These are phyloP conservation scores for Coemansia sp. DNA, from an alignment of 192 early-diverging fungal species.

Conservation along the genomic window DNA sequence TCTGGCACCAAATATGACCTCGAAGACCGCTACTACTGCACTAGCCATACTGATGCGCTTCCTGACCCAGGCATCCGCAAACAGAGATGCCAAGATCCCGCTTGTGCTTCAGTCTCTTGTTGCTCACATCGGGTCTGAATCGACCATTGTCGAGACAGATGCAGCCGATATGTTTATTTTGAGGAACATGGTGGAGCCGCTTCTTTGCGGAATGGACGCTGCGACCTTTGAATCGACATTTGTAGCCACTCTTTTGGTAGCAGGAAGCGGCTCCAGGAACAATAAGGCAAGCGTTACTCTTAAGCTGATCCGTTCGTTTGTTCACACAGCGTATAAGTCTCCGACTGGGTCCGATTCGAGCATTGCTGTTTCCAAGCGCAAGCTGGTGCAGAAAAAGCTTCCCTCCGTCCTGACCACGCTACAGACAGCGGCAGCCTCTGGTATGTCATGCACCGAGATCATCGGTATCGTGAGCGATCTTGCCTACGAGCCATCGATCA, in stretches of 20 bases:
- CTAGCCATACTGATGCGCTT: conserved; percentile 25
- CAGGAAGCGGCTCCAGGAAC: not conserved
- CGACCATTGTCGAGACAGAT: not conserved
- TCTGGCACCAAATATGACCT: not conserved
- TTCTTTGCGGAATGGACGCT: conserved; percentile 24
- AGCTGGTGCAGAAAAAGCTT: conserved; percentile 28
- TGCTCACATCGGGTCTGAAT: not conserved
- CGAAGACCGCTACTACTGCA: not conserved
- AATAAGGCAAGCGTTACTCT: conserved; percentile 11
- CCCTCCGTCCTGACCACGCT: conserved; percentile 26
- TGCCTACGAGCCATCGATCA: conserved; percentile 25
- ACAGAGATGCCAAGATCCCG: not conserved
- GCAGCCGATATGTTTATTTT: not conserved
- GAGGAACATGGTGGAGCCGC: conserved; percentile 26
- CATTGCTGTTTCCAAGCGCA: conserved; percentile 18
- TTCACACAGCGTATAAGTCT: conserved; percentile 20
- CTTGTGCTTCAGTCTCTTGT: conserved; percentile 21
- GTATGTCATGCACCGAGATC: not conserved
- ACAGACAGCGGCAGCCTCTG: conserved; percentile 11
- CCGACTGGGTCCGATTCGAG: conserved; percentile 1
- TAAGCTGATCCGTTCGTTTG: conserved; percentile 27
- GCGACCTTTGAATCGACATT: conserved; percentile 21
- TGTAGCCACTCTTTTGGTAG: conserved; percentile 4
- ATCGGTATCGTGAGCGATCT: conserved; percentile 26
- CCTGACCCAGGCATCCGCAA: conserved; percentile 3